Base-by-base conservation (phyloP, 768 basidiomycete genomes). In the Mycena latifolia region DNA sequence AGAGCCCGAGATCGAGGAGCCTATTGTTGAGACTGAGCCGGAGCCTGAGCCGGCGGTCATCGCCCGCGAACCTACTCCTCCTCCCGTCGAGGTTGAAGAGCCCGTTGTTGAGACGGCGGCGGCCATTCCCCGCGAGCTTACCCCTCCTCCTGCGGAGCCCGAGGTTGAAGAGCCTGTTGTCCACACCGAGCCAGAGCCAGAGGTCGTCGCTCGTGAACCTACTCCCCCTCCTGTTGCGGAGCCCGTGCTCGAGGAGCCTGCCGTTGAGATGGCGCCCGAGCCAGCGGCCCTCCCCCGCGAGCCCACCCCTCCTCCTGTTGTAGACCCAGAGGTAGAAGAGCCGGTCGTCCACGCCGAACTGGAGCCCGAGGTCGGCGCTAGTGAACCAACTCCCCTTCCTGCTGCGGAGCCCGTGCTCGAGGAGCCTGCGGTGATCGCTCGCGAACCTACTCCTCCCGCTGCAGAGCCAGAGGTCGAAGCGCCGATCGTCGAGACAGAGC, bases 1-100 rank as follows among this genome's bases (percentile, higher is more conserved):
- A 47, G 46, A 58, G 47, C 50, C 33, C 39, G 35, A 51, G 18
- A 15, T 59, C n/a, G 45, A 62, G 33, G 29, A 33, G 33, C 31
- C 52, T 1, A 22, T 20, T 11, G 43, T 45, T 12, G 41, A 43
- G n/a, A 3, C 41, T 20, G 41, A 20, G 20, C 41, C 41, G 5
- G 43, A 45, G n/a, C 29, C 58, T 4, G 58, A 39, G 35, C 46
- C 45, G 3, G 43, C 46, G 46, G 45, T 33, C n/a, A 58, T 58
- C 45, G 31, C 31, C 11, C n/a, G 56, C 17, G 56, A 47, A 45
- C 43, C 43, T 45, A 5, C 37, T 29, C 57, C 55, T 11, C 28
- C 56, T 28, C 35, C 47, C 2, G 63, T 55, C 37, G 54, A 62
- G 28, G 31, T 33, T 11, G 31, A 33, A 18, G 37, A 52, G 39